Base-by-base conservation (phyloP, 202 grass and related monocot species). In the Sporobolus alterniflorus region DNA sequence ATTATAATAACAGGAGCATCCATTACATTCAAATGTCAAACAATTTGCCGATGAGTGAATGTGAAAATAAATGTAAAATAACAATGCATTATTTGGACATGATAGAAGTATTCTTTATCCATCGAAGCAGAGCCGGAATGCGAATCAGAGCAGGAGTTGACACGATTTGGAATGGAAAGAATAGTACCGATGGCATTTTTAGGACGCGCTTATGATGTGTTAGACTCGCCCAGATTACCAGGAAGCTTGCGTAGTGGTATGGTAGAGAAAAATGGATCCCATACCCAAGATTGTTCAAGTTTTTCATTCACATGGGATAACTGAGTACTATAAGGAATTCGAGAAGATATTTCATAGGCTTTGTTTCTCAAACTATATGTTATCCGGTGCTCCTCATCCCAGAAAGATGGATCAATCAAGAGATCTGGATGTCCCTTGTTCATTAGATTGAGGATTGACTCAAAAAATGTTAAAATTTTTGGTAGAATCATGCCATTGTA, bases 231-330 rank as follows among this genome's bases (percentile, higher is more conserved):
- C 74, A 95, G 64, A 71, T 93, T 76, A 67, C 90, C 82, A 22
- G 89, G 88, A 78, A 95, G 69, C 74, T 87, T 89, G 32, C 84
- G 88, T 75, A 70, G 67, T 33, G 93, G 57, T 77, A 86, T 73
- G 77, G 83, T 78, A 69, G 62, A 69, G 60, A 98, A 91, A 89
- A 95, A 86, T 7, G 90, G 82, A 56, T 88, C 77, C 42, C 85
- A 93, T 41, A 65, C 33, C 82, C 83, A 84, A 78, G 90, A 68
- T 17, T 80, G 65, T 73, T 79, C 65, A 89, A 80, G 63, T 36
- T 64, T 86, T 77, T 85, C 71, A 36, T 44, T 47, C 67, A 76
- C 9, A 28, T 46, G 7, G 11, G 78, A 69, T 43, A 87, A 64
- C 59, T 17, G 40, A 67, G 59, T 59, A 77, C 56, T 39, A 67